Evolutionary conservation across 768 basidiomycete genomes (phyloP), one percentile per base, ranked within the genome.

Genomic region (Tulasnella sp.): DNA sequence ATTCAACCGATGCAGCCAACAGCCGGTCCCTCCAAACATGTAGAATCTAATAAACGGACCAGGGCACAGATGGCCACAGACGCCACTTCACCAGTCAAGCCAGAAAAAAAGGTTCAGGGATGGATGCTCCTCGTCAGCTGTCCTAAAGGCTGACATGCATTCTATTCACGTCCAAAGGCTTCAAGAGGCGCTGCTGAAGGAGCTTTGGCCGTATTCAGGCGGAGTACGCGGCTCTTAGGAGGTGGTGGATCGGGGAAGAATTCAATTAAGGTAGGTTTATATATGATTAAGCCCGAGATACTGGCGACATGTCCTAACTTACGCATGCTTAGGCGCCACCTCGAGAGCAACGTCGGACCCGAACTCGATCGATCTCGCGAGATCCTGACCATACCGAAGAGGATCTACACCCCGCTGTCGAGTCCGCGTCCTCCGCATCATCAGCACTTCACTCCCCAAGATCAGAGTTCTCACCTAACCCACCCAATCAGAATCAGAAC

Each of bases 21-120:
- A 38, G 34, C 34, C 7, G 34, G 34, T 5, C 34, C 34, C 34
- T 38, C 34, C 34, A 38, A 38, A 15, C 34, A 15, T 15, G 34
- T 15, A 5, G 34, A 38, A 4, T 59, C 58, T 21, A 30, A 49
- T 41, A 55, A 58, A 24, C 55, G 50, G 41, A 53, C 69, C 53
- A 84, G 83, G 71, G 71, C 78, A 64, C 77, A 75, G 68, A 87
- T 78, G 67, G 74, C 74, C 69, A 71, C 77, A 67, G 84, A 83
- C 83, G 84, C 84, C 82, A 79, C 79, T 86, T 80, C 83, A 80
- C 76, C 81, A 85, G 84, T 78, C 82, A 85, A 86, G 86, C 76
- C 77, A 23, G 47, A 59, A 50, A 59, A 59, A 32, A 59, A 59
- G 58, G 58, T 59, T 11, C 7, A 43, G 41, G 41, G 41, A 11